Base-by-base conservation (phyloP, 2,329 filamentous ascomycete genomes). In the Colletotrichum eleusines region DNA sequence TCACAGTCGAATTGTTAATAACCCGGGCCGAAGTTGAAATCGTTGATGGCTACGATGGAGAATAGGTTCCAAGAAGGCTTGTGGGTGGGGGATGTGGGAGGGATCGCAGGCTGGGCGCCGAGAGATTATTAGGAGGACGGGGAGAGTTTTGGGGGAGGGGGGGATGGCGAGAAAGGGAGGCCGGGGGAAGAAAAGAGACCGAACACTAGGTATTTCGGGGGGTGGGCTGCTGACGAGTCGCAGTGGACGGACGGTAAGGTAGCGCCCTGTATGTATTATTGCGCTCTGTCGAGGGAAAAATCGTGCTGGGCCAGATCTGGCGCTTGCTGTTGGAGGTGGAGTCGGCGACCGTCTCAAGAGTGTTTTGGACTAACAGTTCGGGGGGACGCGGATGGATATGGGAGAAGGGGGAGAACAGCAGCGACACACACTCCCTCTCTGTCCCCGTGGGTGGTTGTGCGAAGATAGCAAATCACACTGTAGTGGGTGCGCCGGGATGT, bases 91-190 rank as follows among this genome's bases (percentile, higher is more conserved):
- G 73, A 69, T 73, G 68, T 63, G 63, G 66, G 63, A 73, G 65
- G 48, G 73, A 74, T 75, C 72, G 65, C 68, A 74, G 73, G 66
- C 74, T 75, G 66, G 74, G 74, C 74, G 74, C 74, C 74, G 71
- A 75, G 71, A 72, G 55, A 67, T 70, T 71, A 42, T 54, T 72
- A 28, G 62, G 67, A 66, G 67, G 63, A 38, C 33, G 20, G 44
- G n/a, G 53, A 55, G 28, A 40, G 28, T 48, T 38, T 58, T 67
- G 67, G 71, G 57, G 40, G 51, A 51, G 40, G 44, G 44, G 33
- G 42, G 66, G 61, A n/a, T n/a, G n/a, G 69, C 58, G 63, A 55
- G 26, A 69, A 55, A 50, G 58, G 63, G 62, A 59, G 50, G 54
- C 62, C 63, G 57, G 69, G 71, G 63, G 61, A 51, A 44, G 26